Evolutionary conservation across 2,329 filamentous ascomycete species (phyloP).

Genomic region (Epichloe uncinata): DNA sequence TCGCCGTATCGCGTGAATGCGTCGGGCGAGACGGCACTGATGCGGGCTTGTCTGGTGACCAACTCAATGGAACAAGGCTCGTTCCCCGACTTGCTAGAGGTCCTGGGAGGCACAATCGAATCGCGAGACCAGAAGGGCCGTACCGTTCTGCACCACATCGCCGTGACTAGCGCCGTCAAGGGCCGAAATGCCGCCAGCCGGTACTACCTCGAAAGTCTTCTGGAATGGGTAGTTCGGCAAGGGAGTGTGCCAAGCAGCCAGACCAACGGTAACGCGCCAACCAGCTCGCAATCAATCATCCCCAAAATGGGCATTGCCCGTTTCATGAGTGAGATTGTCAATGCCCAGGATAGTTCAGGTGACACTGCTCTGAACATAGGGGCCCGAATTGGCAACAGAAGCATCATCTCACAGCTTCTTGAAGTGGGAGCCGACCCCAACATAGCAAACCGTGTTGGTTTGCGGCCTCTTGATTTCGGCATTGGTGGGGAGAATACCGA

Average conservation of each 20-base stretch:
- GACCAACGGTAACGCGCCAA: conserved; percentile 21
- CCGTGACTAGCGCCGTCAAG: conserved; percentile 89
- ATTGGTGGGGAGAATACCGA: conserved; percentile 55
- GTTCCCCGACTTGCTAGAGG: conserved; percentile 81
- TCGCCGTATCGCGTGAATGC: conserved; percentile 81
- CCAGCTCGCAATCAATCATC: conserved; percentile 26
- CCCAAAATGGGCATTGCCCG: conserved; percentile 75
- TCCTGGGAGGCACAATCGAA: conserved; percentile 81
- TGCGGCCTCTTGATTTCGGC: conserved; percentile 87
- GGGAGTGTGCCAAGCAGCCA: conserved; percentile 50
- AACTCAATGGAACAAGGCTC: conserved; percentile 87
- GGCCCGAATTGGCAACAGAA: conserved; percentile 80
- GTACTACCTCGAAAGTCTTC: conserved; percentile 87
- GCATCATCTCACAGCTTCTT: conserved; percentile 90
- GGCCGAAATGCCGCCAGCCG: conserved; percentile 82
- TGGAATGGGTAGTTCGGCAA: conserved; percentile 89
- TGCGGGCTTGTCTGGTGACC: conserved; percentile 83
- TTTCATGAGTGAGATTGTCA: conserved; percentile 96
- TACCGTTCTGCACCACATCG: conserved; percentile 92
- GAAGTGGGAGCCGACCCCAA: conserved; percentile 92
- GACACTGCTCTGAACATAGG: conserved; percentile 94
- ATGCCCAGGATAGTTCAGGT: conserved; percentile 83
- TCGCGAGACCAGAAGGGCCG: conserved; percentile 78
- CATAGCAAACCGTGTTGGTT: conserved; percentile 78
- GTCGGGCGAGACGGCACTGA: conserved; percentile 81